Evolutionary conservation across 345 rosid genomes (phyloP), one percentile per base, ranked within the genome.

Genomic region (Eutrema japonicum): DNA sequence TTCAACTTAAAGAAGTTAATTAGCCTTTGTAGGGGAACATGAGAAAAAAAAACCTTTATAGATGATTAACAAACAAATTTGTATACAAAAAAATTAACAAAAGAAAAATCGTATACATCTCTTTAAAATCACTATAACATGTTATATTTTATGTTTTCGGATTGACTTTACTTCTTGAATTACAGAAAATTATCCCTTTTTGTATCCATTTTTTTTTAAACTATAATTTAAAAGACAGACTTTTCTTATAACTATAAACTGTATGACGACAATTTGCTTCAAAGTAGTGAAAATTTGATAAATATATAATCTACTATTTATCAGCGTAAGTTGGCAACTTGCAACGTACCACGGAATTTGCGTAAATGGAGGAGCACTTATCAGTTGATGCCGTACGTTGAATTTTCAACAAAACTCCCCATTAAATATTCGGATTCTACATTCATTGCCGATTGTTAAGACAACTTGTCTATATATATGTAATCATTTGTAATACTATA

Each of bases 301-400:
- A 6, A 18, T 47, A 35, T 27, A 46, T 55, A 37, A 30, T 37
- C 11, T 16, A 52, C 18, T 11, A 52, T 18, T 11, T 47, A 59
- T 33, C 35, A 57, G 30, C 59, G 29, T 54, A 66, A 49, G 32
- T 67, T 46, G 58, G 16, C 57, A 75, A 75, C 26, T 75, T 75
- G 75, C 40, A 8, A 77, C 67, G 80, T 70, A 70, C 80, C 49
- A 70, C 80, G 76, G 67, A 77, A 77, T 45, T 53, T 55, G 49
- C 70, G 52, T 62, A 53, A 70, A 76, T 51, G 53, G 71, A 62
- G 70, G 60, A 69, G 60, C 75, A 63, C 75, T 76, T 63, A 76
- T 76, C 71, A 76, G 6, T 42, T 61, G 6, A 61, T 62, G 11
- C 51, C 53, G 53, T 58, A 68, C 52, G 68, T 64, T 74, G 80